phyloP scores from a whole-genome alignment of 108 stramenopile genomes.

The Epipyxis sp. region DNA sequence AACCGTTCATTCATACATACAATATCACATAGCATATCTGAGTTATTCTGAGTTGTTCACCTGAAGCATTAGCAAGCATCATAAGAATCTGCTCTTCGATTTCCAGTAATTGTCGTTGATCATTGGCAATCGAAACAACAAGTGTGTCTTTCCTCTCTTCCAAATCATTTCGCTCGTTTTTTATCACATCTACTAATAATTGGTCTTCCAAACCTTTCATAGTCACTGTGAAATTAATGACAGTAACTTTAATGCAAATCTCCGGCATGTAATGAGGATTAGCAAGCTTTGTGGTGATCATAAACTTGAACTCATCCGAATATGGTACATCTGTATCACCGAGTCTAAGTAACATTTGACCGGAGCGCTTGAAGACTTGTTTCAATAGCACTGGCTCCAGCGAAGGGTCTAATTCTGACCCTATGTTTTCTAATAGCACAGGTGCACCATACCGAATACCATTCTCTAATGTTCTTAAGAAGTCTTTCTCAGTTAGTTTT shows the following conservation, averaged over 20 bases:
- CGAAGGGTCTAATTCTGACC: slow-evolving; percentile 44
- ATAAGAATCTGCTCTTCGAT: slow-evolving; percentile 49
- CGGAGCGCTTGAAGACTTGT: slow-evolving; percentile 49
- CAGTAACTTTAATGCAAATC: slow-evolving; percentile 56
- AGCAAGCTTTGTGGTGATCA: slow-evolving; percentile 52
- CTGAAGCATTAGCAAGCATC: slow-evolving; percentile 55
- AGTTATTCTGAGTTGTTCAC: too few relatives aligned
- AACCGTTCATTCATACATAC: too few relatives aligned
- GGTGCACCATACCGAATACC: slow-evolving; percentile 46
- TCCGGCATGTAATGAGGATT: slow-evolving; percentile 57
- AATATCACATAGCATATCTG: too few relatives aligned
- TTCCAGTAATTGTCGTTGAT: slow-evolving; percentile 43
- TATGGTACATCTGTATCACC: slow-evolving; percentile 45
- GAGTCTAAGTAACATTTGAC: slow-evolving; percentile 35
- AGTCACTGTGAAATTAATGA: slow-evolving; percentile 62
- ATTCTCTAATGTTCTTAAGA: slow-evolving; percentile 48
- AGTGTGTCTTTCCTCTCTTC: slow-evolving; percentile 42
- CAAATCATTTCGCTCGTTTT: slow-evolving; percentile 48
- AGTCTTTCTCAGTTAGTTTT: slow-evolving; percentile 45
- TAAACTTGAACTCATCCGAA: slow-evolving; percentile 42
- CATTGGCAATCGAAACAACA: slow-evolving; percentile 54
- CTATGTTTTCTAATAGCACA: slow-evolving; percentile 52
- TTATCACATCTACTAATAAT: slow-evolving; percentile 57
- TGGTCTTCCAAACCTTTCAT: slow-evolving; percentile 58
- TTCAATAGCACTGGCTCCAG: slow-evolving; percentile 56